A percentile compares a stretch with the other conserved stretches of the same genome.
Conservation (phyloP, 306 rosid genomes). For the Rosa persica region DNA sequence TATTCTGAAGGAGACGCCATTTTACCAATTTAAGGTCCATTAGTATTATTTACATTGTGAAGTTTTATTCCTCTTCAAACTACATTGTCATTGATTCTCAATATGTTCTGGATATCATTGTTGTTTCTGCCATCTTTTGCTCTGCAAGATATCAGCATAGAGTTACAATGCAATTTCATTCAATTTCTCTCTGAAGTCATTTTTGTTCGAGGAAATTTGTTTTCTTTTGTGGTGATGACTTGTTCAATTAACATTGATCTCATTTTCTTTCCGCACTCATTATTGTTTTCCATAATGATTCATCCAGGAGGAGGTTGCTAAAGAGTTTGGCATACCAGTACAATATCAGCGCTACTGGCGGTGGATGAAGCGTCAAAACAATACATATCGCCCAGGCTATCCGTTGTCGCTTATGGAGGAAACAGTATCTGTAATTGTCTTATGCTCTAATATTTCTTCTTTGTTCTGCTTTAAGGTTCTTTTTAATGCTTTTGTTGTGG, state of each 20-base stretch:
- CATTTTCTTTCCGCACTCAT: background rate
- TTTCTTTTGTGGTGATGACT: too few species aligned
- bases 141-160: too few species aligned
- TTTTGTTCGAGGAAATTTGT: too few species aligned
- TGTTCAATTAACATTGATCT: too few species aligned
- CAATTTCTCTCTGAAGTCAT: too few species aligned
- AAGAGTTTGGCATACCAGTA: slow-evolving; percentile 76
- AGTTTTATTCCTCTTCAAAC: background rate
- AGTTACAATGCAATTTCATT: too few species aligned
- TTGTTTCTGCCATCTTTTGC: too few species aligned
- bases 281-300: slow-evolving; percentile 8
- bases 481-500: background rate
- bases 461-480: slow-evolving; percentile 31
- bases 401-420: slow-evolving; percentile 67
- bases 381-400: slow-evolving; percentile 75
- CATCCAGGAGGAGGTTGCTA: slow-evolving; percentile 81
- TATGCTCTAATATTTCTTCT: too few species aligned
- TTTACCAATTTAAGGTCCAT: slow-evolving; percentile 72
- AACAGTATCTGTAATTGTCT: slow-evolving; percentile 58
- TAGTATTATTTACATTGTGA: background rate
- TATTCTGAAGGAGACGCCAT: slow-evolving; percentile 64
- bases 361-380: slow-evolving; percentile 78
- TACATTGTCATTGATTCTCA: background rate
- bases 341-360: slow-evolving; percentile 83
- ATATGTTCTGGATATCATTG: background rate